A percentile compares a stretch with the other conserved stretches of the same genome.
Evolutionary conservation across 306 rosid genomes (phyloP).

Genomic region (Trifolium dubium): DNA sequence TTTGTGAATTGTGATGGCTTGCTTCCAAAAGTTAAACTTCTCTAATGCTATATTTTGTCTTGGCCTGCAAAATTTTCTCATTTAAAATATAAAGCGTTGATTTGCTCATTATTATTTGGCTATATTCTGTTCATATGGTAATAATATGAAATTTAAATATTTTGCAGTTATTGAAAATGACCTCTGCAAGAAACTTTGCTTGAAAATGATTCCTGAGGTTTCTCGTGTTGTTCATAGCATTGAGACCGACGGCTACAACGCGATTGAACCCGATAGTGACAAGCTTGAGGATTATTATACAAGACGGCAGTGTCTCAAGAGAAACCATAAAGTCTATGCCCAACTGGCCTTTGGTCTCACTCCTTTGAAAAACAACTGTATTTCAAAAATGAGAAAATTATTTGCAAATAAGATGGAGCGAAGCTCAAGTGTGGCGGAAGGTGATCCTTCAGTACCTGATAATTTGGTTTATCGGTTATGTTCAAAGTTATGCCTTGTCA

Average conservation of each 20-base stretch:
- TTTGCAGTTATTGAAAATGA: neutral
- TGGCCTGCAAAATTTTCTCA: too few relatives aligned
- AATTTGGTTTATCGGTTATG: neutral
- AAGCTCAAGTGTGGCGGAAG: neutral
- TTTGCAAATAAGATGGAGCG: neutral
- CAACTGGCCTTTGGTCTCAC: neutral
- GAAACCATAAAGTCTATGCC: neutral
- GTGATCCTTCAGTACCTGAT: neutral
- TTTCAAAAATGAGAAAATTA: neutral
- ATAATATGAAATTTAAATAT: neutral
- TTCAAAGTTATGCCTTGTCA: neutral
- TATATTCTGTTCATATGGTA: slow-evolving; percentile 35
- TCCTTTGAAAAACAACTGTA: neutral
- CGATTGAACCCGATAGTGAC: neutral
- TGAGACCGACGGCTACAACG: neutral
- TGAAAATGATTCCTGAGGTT: neutral
- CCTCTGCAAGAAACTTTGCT: neutral
- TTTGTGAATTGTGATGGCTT: slow-evolving; percentile 6
- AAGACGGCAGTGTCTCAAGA: neutral
- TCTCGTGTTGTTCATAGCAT: neutral
- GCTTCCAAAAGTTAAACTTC: too few relatives aligned
- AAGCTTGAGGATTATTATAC: neutral
- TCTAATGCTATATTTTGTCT: too few relatives aligned
- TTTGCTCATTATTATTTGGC: slow-evolving; percentile 12
- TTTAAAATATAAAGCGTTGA: neutral